Evolutionary conservation across 2,329 filamentous ascomycete species (phyloP).

Genomic region (Ambrosiella beaveri): DNA sequence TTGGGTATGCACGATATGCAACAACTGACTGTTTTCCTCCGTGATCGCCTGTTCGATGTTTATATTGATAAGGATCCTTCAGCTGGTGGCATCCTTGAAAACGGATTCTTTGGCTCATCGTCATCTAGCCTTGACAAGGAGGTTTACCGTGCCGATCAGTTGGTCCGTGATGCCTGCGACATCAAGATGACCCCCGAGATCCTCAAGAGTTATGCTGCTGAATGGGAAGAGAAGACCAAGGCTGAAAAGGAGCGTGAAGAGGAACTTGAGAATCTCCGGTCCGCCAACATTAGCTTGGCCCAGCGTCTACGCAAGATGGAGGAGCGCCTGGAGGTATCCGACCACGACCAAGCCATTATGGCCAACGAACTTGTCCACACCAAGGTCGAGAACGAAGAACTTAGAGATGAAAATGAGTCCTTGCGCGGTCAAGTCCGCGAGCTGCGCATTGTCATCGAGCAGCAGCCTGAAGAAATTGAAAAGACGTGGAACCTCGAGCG

Average conservation of each 20-base stretch:
- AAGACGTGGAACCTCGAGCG: conserved; percentile 66
- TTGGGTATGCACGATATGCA: conserved; percentile 83
- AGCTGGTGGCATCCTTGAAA: conserved; percentile 82
- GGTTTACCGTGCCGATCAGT: conserved; percentile 81
- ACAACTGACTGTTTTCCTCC: conserved; percentile 72
- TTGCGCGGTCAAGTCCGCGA: conserved; percentile 72
- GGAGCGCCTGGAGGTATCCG: conserved; percentile 71
- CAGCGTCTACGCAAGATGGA: conserved; percentile 70
- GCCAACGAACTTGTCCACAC: conserved; percentile 81
- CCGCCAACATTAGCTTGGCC: conserved; percentile 49
- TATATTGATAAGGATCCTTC: conserved; percentile 93
- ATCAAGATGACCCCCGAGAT: conserved; percentile 71
- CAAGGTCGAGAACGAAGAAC: conserved; percentile 83
- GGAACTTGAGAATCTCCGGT: conserved; percentile 59
- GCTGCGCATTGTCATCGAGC: conserved; percentile 70
- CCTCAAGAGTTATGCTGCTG: conserved; percentile 60
- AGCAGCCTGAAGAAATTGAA: conserved; percentile 79
- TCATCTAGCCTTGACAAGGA: conserved; percentile 84
- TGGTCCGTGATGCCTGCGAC: conserved; percentile 82
- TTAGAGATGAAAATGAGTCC: conserved; percentile 79
- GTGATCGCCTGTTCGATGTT: conserved; percentile 86
- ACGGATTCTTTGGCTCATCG: conserved; percentile 90
- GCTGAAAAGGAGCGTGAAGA: conserved; percentile 64
- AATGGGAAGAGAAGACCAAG: conserved; percentile 88
- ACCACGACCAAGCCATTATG: conserved; percentile 76